These are phyloP conservation scores for Dendrocalamus latiflorus DNA, from an alignment of 202 grass and related monocot genomes.

Conservation along the genomic window DNA sequence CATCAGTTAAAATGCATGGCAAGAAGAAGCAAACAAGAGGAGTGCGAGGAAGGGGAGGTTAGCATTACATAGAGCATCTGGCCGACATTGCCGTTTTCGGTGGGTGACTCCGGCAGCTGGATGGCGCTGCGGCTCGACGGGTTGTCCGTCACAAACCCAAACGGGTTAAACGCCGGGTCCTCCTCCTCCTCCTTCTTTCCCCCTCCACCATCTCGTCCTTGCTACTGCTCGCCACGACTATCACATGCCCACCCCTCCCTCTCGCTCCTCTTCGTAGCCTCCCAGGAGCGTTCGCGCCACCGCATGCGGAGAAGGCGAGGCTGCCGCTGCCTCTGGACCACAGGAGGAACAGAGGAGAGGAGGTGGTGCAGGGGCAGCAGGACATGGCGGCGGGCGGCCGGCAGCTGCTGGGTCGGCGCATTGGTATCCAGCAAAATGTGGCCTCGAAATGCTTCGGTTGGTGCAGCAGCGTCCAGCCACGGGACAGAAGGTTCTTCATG, in stretches of 20 bases:
- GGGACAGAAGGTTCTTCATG: neutral
- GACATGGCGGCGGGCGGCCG: slow-evolving; percentile 33
- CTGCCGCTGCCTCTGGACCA: neutral
- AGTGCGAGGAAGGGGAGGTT: neutral
- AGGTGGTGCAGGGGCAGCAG: slow-evolving; percentile 22
- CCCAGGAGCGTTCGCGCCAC: neutral
- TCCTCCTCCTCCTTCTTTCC: slow-evolving; percentile 2
- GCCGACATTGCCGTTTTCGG: slow-evolving; percentile 90
- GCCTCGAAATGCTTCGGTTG: slow-evolving; percentile 15
- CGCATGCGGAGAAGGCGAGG: neutral
- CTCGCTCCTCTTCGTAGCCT: neutral
- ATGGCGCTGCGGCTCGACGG: slow-evolving; percentile 80
- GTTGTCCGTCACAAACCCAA: slow-evolving; percentile 89
- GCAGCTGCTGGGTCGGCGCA: neutral
- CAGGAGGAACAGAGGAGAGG: slow-evolving; percentile 6
- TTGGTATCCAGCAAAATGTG: neutral
- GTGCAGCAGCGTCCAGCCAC: slow-evolving; percentile 22
- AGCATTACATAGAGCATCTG: slow-evolving; percentile 91
- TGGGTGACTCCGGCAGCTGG: slow-evolving; percentile 72
- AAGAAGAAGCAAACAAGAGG: neutral
- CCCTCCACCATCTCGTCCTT: slow-evolving; percentile 30
- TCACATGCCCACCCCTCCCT: neutral
- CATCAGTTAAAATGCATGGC: neutral
- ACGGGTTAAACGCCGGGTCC: slow-evolving; percentile 58
- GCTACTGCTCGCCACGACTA: slow-evolving; percentile 28